A percentile compares a stretch with the other conserved stretches of the same genome.
Conservation (phyloP, 1,284 basidiomycete species). For the Ganoderma lingzhi region DNA sequence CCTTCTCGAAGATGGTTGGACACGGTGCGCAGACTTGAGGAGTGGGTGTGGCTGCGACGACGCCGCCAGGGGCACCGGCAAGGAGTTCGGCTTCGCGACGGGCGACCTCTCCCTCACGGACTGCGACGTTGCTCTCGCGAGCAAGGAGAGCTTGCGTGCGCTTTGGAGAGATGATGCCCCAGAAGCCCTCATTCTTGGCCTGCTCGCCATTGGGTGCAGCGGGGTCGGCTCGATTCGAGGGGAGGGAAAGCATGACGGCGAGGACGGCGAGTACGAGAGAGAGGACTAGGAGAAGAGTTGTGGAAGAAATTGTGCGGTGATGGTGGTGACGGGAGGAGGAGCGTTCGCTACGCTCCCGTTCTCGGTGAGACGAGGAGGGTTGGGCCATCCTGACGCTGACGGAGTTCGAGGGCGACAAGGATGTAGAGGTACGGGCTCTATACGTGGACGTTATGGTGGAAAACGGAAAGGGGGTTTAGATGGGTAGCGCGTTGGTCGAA, state of each 20-base stretch:
- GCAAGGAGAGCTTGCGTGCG: slow-evolving; percentile 79
- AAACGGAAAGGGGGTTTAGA: slow-evolving; percentile 28
- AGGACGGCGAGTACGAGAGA: slow-evolving; percentile 84
- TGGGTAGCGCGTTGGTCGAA: slow-evolving; percentile 34
- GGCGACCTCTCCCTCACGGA: slow-evolving; percentile 84
- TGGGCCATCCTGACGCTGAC: slow-evolving; percentile 83
- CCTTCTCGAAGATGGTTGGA: slow-evolving; percentile 57
- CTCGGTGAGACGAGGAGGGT: slow-evolving; percentile 82
- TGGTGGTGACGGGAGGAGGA: slow-evolving; percentile 74
- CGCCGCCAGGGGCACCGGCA: slow-evolving; percentile 80
- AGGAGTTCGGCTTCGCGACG: slow-evolving; percentile 85
- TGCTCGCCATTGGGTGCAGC: slow-evolving; percentile 46
- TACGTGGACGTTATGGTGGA: slow-evolving; percentile 70
- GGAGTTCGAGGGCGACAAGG: slow-evolving; percentile 81
- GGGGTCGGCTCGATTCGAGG: slow-evolving; percentile 50
- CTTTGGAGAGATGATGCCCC: slow-evolving; percentile 79
- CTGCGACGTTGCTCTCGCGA: slow-evolving; percentile 77
- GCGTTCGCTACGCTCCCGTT: slow-evolving; percentile 63
- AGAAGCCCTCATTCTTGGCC: slow-evolving; percentile 59
- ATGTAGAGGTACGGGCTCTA: slow-evolving; percentile 64
- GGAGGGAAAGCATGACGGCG: slow-evolving; percentile 85
- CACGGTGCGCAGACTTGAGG: slow-evolving; percentile 60
- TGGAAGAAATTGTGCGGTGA: slow-evolving; percentile 86
- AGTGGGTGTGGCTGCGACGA: slow-evolving; percentile 49
- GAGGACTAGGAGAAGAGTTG: slow-evolving; percentile 82